phyloP scores from a whole-genome alignment of 2,329 filamentous ascomycete species.

The Fulvia fulva region DNA sequence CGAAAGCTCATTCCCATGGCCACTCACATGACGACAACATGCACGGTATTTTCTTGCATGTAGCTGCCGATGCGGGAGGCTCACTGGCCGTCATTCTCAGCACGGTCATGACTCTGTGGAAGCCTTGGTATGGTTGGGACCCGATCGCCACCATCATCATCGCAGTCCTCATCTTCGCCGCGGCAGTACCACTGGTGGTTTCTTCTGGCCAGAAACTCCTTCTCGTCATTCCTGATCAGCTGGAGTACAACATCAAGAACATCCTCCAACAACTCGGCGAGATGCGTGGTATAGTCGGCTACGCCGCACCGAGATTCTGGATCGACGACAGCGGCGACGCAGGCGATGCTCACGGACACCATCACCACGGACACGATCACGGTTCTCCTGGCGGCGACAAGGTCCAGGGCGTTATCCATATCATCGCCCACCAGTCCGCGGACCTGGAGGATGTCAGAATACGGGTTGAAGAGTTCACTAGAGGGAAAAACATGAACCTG shows the following conservation, averaged over 20 bases:
- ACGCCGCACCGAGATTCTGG: slow-evolving; percentile 89
- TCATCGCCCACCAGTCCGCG: slow-evolving; percentile 67
- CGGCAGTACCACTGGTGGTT: slow-evolving; percentile 80
- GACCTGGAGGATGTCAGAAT: slow-evolving; percentile 80
- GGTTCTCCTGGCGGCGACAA: slow-evolving; percentile 33
- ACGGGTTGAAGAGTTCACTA: slow-evolving; percentile 68
- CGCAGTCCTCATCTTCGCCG: slow-evolving; percentile 87
- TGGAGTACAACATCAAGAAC: slow-evolving; percentile 84
- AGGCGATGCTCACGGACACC: slow-evolving; percentile 35
- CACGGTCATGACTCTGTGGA: slow-evolving; percentile 79
- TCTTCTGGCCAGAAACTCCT: slow-evolving; percentile 79
- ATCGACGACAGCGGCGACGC: slow-evolving; percentile 62
- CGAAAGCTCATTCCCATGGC: slow-evolving; percentile 19
- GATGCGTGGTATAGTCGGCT: slow-evolving; percentile 78
- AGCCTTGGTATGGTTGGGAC: slow-evolving; percentile 91
- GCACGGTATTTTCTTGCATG: slow-evolving; percentile 94
- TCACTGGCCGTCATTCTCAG: slow-evolving; percentile 93
- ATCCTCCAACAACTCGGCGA: slow-evolving; percentile 77
- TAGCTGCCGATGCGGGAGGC: slow-evolving; percentile 89
- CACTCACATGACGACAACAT: slow-evolving; percentile 87
- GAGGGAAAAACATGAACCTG: slow-evolving; percentile 69
- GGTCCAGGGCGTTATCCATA: slow-evolving; percentile 79
- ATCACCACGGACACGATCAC: slow-evolving; percentile 40
- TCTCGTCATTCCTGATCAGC: slow-evolving; percentile 75
- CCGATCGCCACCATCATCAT: slow-evolving; percentile 92